phyloP scores from a whole-genome alignment of 306 rosid species.

The Cyamopsis tetragonoloba region DNA sequence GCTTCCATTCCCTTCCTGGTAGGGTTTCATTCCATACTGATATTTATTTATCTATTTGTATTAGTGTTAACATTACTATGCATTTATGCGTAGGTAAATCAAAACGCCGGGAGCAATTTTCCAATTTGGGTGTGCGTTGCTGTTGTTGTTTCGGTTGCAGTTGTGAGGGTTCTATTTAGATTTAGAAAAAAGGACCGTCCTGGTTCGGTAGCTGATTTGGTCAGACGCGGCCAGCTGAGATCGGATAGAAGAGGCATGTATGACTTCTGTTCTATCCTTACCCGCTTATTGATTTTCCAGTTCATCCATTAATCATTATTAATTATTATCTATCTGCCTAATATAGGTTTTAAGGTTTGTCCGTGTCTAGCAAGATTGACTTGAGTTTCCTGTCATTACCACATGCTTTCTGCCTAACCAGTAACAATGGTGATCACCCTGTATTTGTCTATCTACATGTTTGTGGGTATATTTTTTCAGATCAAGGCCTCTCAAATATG shows the following conservation, averaged over 20 bases:
- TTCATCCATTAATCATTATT: neutral
- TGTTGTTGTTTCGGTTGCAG: constrained; percentile 40
- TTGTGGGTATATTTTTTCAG: constrained; percentile 39
- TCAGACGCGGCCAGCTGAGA: constrained; percentile 92
- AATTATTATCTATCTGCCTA: neutral
- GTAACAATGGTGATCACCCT: neutral
- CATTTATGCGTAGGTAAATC: constrained; percentile 30
- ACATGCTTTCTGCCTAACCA: neutral
- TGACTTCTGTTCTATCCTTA: constrained; percentile 46
- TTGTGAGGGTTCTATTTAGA: constrained; percentile 36
- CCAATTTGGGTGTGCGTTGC: constrained; percentile 64
- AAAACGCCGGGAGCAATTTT: constrained; percentile 39
- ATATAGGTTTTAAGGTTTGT: neutral
- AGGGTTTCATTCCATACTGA: neutral
- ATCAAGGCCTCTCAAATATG: constrained; percentile 80
- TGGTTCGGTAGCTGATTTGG: constrained; percentile 92
- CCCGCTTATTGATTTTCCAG: neutral
- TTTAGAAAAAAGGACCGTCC: constrained; percentile 43
- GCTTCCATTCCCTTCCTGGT: constrained; percentile 18
- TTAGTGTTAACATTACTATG: neutral
- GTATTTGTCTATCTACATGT: constrained; percentile 4
- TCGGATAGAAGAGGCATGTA: constrained; percentile 99
- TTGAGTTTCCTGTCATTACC: neutral
- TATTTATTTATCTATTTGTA: neutral
- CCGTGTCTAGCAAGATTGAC: neutral